These are phyloP conservation scores for Keqinozyma sinolaborantium DNA, from an alignment of 1,139 yeast genomes.

Conservation along the genomic window DNA sequence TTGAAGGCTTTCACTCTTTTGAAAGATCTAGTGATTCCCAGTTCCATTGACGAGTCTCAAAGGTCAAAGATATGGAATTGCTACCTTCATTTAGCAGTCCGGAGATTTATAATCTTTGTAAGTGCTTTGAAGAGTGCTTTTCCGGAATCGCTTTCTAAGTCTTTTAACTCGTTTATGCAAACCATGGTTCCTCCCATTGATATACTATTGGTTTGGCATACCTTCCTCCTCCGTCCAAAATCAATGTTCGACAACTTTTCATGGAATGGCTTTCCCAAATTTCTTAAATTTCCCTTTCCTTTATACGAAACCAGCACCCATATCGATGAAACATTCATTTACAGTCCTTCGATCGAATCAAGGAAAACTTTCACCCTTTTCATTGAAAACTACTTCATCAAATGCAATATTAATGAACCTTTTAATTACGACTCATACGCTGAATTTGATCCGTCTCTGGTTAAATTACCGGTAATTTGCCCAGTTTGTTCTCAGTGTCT, in stretches of 20 bases:
- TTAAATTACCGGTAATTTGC: slow-evolving; percentile 1
- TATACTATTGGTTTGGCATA: slow-evolving; percentile 40
- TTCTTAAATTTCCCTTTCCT: slow-evolving; percentile 26
- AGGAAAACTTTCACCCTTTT: slow-evolving; percentile 1
- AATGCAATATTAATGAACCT: slow-evolving; percentile 1
- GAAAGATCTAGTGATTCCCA: slow-evolving; percentile 11
- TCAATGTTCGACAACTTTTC: slow-evolving; percentile 24
- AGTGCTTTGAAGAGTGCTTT: slow-evolving; percentile 12
- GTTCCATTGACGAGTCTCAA: slow-evolving; percentile 6
- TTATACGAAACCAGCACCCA: slow-evolving; percentile 15
- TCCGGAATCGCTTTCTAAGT: neutral
- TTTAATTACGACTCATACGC: slow-evolving; percentile 6
- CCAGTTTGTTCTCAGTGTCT: slow-evolving; percentile 3
- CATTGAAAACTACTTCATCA: slow-evolving; percentile 1
- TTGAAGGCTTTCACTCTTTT: slow-evolving; percentile 24
- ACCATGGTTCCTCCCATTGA: slow-evolving; percentile 29
- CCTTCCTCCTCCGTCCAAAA: slow-evolving; percentile 14
- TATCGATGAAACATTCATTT: slow-evolving; percentile 13
- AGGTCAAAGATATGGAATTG: slow-evolving; percentile 25
- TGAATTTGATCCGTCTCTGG: slow-evolving; percentile 5
- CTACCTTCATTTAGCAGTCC: slow-evolving; percentile 24
- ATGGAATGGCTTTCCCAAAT: slow-evolving; percentile 18
- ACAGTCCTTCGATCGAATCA: slow-evolving; percentile 3
- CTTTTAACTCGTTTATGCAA: neutral
- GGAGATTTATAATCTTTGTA: slow-evolving; percentile 26